Conservation (phyloP, 2,329 filamentous ascomycete species). For the Beauveria medogensis region DNA sequence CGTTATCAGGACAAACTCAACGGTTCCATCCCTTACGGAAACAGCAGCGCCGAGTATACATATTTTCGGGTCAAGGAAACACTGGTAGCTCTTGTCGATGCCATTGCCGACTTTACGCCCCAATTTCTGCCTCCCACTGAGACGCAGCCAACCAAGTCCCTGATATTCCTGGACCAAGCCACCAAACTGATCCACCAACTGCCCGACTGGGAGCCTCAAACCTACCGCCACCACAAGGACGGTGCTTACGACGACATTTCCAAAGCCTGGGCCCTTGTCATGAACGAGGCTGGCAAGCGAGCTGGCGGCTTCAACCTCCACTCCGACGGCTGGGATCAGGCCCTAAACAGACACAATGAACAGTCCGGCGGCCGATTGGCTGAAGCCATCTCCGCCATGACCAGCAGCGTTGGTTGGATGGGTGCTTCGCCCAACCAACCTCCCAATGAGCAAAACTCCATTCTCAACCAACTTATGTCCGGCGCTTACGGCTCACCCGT, state of each 20-base stretch:
- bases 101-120: slow-evolving; percentile 86
- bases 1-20: slow-evolving; percentile 75
- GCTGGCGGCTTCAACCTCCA: slow-evolving; percentile 86
- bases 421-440: slow-evolving; percentile 30
- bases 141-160: slow-evolving; percentile 69
- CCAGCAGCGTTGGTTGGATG: slow-evolving; percentile 71
- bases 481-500: slow-evolving; percentile 53
- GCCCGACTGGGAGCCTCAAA: slow-evolving; percentile 82
- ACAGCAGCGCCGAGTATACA: slow-evolving; percentile 80
- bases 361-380: slow-evolving; percentile 75
- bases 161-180: slow-evolving; percentile 81
- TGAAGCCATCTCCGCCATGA: slow-evolving; percentile 70
- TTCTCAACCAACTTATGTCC: slow-evolving; percentile 54
- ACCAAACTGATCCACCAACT: slow-evolving; percentile 85
- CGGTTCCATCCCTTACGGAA: slow-evolving; percentile 76
- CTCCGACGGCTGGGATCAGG: slow-evolving; percentile 87
- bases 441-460: slow-evolving; percentile 43
- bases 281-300: slow-evolving; percentile 83
- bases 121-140: slow-evolving; percentile 93
- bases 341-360: slow-evolving; percentile 78
- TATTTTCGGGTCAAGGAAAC: slow-evolving; percentile 87
- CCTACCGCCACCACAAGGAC: slow-evolving; percentile 87
- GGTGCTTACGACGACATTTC: slow-evolving; percentile 95
- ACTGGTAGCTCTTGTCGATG: slow-evolving; percentile 73
- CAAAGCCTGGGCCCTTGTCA: slow-evolving; percentile 84